Evolutionary conservation across 129 eudicot genomes (phyloP).

Genomic region (Helianthus tuberosus): DNA sequence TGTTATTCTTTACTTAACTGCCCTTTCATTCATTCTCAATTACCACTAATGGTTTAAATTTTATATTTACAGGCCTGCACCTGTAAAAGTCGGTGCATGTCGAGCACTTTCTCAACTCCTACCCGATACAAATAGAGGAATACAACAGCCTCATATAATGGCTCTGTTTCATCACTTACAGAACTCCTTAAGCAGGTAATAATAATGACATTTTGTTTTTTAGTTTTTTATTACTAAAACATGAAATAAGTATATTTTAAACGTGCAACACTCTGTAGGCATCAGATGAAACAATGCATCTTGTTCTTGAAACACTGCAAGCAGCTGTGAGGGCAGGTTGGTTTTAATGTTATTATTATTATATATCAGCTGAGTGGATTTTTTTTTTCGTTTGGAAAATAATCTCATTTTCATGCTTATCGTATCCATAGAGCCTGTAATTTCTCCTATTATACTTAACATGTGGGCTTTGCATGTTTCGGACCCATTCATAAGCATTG

Average conservation of each 20-base stretch:
- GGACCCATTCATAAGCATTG: slow-evolving; percentile 94
- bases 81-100: slow-evolving; percentile 98
- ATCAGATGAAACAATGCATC: slow-evolving; percentile 95
- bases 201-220: neutral
- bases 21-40: neutral
- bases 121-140: slow-evolving; percentile 65
- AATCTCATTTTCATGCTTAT: neutral
- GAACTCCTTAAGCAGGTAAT: slow-evolving; percentile 88
- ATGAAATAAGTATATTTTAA: slow-evolving; percentile 24
- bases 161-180: slow-evolving; percentile 78
- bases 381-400: neutral
- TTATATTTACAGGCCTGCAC: slow-evolving; percentile 61
- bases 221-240: slow-evolving; percentile 5
- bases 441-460: slow-evolving; percentile 87
- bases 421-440: slow-evolving; percentile 74
- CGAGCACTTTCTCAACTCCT: slow-evolving; percentile 82
- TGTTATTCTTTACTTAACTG: neutral
- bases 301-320: slow-evolving; percentile 91
- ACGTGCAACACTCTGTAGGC: slow-evolving; percentile 54
- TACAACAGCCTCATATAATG: slow-evolving; percentile 66
- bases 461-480: slow-evolving; percentile 95
- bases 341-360: slow-evolving; percentile 33
- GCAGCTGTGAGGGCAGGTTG: slow-evolving; percentile 82
- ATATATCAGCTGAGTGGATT: neutral
- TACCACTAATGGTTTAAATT: neutral